Conservation (phyloP, 1,139 yeast genomes). For the Taphrina betulina region DNA sequence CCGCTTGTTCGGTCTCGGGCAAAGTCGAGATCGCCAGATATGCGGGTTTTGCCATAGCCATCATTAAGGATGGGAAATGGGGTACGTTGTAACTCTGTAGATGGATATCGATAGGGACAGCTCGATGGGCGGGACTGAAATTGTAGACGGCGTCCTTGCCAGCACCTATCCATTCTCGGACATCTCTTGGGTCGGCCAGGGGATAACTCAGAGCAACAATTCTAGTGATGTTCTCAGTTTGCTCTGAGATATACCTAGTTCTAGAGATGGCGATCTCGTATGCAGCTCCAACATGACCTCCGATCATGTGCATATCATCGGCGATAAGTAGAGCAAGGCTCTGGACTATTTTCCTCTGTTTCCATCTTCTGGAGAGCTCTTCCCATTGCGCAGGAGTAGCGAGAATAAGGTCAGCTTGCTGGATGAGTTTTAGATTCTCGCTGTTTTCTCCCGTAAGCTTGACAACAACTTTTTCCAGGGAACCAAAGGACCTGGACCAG, state of each 20-base stretch:
- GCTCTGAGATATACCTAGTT: conserved; percentile 66
- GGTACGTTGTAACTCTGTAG: conserved; percentile 54
- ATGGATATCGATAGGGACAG: conserved; percentile 58
- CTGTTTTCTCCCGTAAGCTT: conserved; percentile 64
- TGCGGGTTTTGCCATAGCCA: conserved; percentile 55
- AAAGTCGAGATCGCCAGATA: conserved; percentile 44
- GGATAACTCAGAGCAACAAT: conserved; percentile 68
- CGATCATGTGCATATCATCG: conserved; percentile 74
- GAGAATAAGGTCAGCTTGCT: conserved; percentile 63
- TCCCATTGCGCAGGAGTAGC: conserved; percentile 82
- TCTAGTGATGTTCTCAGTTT: conserved; percentile 57
- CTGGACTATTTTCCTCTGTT: conserved; percentile 67
- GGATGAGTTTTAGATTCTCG: conserved; percentile 56
- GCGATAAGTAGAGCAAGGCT: conserved; percentile 65
- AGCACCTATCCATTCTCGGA: conserved; percentile 86
- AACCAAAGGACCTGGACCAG: conserved; percentile 57
- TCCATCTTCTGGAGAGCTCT: conserved; percentile 74
- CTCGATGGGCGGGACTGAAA: conserved; percentile 64
- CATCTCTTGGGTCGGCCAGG: conserved; percentile 69
- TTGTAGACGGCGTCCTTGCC: conserved; percentile 60
- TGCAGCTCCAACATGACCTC: conserved; percentile 55
- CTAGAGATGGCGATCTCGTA: conserved; percentile 74
- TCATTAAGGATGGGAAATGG: conserved; percentile 54
- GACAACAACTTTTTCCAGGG: conserved; percentile 47
- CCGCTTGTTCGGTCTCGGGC: conserved; percentile 45